Percentiles rank a stretch among this genome's conserved stretches.
Conservation (phyloP, 805 yeast species). For the Kurtzmaniella cleridarum region DNA sequence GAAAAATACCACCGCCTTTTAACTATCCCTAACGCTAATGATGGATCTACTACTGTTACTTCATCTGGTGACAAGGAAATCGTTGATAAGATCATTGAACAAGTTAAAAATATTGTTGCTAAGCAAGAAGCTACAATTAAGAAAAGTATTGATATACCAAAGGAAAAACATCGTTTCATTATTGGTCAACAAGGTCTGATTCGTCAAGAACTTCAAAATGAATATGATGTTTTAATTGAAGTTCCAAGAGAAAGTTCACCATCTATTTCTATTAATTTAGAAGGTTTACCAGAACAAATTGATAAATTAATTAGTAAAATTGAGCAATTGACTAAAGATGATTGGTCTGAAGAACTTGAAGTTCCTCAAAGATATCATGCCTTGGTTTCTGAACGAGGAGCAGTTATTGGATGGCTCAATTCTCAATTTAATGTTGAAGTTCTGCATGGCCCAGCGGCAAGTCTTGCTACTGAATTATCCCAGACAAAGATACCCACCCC, state of each 20-base stretch:
- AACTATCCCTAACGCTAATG: slow-evolving; percentile 63
- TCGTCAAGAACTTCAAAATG: slow-evolving; percentile 67
- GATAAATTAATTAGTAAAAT: slow-evolving; percentile 61
- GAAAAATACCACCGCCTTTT: slow-evolving; percentile 49
- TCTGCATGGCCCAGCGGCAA: slow-evolving; percentile 47
- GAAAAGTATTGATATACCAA: slow-evolving; percentile 54
- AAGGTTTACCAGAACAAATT: slow-evolving; percentile 64
- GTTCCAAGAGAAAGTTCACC: slow-evolving; percentile 60
- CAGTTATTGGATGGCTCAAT: slow-evolving; percentile 50
- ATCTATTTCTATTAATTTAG: slow-evolving; percentile 48
- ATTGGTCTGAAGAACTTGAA: slow-evolving; percentile 46
- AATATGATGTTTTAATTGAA: slow-evolving; percentile 55
- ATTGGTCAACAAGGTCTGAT: slow-evolving; percentile 79
- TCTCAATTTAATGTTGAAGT: slow-evolving; percentile 51
- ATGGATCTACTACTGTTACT: slow-evolving; percentile 53
- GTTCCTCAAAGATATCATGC: slow-evolving; percentile 57
- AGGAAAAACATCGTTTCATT: slow-evolving; percentile 66
- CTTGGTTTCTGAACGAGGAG: slow-evolving; percentile 63
- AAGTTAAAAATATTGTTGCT: slow-evolving; percentile 56
- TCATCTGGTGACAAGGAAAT: slow-evolving; percentile 71
- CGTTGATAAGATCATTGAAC: slow-evolving; percentile 62
- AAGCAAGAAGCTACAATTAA: slow-evolving; percentile 56
- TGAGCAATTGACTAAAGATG: slow-evolving; percentile 54
- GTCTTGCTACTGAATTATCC: slow-evolving; percentile 48
- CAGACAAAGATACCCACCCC: slow-evolving; percentile 39